These are phyloP conservation scores for Leccinum arenicola DNA, from an alignment of 768 basidiomycete species.

Conservation along the genomic window DNA sequence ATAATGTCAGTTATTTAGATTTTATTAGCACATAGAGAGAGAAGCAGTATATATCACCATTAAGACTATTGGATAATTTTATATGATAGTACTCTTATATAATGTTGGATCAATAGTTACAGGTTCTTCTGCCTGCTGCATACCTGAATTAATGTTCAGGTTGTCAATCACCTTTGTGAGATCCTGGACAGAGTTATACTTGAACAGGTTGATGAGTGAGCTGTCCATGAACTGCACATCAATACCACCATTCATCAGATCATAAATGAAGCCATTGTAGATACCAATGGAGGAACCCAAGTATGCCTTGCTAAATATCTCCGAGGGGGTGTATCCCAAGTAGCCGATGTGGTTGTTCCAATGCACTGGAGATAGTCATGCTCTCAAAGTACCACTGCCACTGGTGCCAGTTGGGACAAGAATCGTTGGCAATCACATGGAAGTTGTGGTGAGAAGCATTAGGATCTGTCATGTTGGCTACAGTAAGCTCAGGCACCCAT, in stretches of 20 bases:
- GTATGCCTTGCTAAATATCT: slow-evolving; percentile 68
- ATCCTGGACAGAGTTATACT: slow-evolving; percentile 69
- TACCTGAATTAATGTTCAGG: slow-evolving; percentile 56
- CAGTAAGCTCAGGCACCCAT: slow-evolving; percentile 67
- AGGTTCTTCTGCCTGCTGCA: slow-evolving; percentile 21
- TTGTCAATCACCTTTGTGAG: slow-evolving; percentile 71
- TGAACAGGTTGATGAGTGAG: slow-evolving; percentile 73
- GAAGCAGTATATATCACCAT: no score
- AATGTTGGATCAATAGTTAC: no score
- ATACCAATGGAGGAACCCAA: slow-evolving; percentile 66
- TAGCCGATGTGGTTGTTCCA: slow-evolving; percentile 88
- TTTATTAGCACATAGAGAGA: no score
- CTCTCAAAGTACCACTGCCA: slow-evolving; percentile 85
- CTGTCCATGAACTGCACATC: slow-evolving; percentile 70
- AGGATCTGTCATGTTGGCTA: slow-evolving; percentile 70
- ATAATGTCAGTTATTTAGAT: no score
- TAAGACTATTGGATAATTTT: no score
- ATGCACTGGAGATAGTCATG: slow-evolving; percentile 82
- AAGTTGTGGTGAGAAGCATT: slow-evolving; percentile 94
- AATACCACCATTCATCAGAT: slow-evolving; percentile 55
- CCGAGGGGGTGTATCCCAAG: slow-evolving; percentile 75
- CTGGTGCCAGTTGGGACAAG: slow-evolving; percentile 64
- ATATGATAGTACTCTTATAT: no score
- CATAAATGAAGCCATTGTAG: slow-evolving; percentile 81
- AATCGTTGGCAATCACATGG: slow-evolving; percentile 80